These are phyloP conservation scores for Garcia nutans DNA, from an alignment of 345 rosid species.

Conservation along the genomic window DNA sequence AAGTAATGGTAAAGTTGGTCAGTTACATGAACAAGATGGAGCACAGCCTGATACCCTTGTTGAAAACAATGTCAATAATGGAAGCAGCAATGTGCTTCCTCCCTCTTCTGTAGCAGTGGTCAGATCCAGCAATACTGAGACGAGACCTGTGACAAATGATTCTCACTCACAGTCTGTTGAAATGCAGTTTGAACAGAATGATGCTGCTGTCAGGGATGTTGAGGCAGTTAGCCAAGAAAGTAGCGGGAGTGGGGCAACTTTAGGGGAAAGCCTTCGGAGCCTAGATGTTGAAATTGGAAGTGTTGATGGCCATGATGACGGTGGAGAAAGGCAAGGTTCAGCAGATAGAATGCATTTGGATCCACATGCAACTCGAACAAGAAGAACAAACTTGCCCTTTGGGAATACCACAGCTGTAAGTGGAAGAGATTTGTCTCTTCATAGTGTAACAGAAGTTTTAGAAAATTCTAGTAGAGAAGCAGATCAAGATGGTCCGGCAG, in stretches of 20 bases:
- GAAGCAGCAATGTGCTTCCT: slow-evolving; percentile 39
- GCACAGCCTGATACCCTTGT: slow-evolving; percentile 45
- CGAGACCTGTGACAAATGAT: slow-evolving; percentile 44
- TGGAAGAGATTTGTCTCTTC: slow-evolving; percentile 78
- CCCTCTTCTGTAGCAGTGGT: slow-evolving; percentile 40
- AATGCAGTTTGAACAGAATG: slow-evolving; percentile 92
- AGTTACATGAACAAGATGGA: slow-evolving; percentile 44
- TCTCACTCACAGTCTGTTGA: slow-evolving; percentile 65
- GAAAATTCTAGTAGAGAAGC: slow-evolving; percentile 85
- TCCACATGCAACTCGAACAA: slow-evolving; percentile 59
- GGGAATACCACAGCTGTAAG: slow-evolving; percentile 48
- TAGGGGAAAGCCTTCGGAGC: slow-evolving; percentile 96
- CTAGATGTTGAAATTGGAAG: slow-evolving; percentile 98
- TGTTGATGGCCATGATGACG: slow-evolving; percentile 98
- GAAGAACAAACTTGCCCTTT: slow-evolving; percentile 61
- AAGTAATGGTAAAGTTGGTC: slow-evolving; percentile 41
- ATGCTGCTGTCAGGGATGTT: slow-evolving; percentile 71
- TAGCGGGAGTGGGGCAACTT: slow-evolving; percentile 90
- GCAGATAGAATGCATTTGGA: slow-evolving; percentile 55
- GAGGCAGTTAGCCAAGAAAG: slow-evolving; percentile 99
- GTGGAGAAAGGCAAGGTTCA: slow-evolving; percentile 82
- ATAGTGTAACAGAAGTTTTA: slow-evolving; percentile 88
- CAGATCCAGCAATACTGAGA: slow-evolving; percentile 45
- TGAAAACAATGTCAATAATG: slow-evolving; percentile 49
- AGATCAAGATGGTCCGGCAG: slow-evolving; percentile 67